Percentiles rank a stretch among this genome's conserved stretches.
Evolutionary conservation across 495 filamentous ascomycete species (phyloP).

Genomic region (Xylaria cubensis): DNA sequence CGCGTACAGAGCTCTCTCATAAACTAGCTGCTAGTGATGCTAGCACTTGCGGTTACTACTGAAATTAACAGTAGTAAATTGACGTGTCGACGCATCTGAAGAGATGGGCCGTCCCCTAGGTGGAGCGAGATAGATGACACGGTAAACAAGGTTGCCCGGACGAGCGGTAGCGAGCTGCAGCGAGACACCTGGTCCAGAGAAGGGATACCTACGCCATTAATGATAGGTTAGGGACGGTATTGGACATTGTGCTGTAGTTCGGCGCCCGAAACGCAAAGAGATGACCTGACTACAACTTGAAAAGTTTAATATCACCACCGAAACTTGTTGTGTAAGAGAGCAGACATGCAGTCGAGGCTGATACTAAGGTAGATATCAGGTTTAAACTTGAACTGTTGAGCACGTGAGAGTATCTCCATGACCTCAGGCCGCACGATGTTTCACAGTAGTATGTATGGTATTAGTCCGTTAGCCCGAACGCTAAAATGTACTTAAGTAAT

Average conservation of each 20-base stretch:
- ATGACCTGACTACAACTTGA: not conserved
- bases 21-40: slow-evolving; percentile 1
- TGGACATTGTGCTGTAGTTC: not conserved
- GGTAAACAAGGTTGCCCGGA: not conserved
- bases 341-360: not conserved
- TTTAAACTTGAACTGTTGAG: not conserved
- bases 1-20: not conserved
- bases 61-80: slow-evolving; percentile 12
- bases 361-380: not conserved
- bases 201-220: not conserved
- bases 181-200: not conserved
- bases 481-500: not conserved
- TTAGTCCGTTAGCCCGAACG: not conserved
- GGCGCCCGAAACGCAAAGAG: not conserved
- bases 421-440: not conserved
- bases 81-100: slow-evolving; percentile 16
- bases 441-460: not conserved
- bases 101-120: not conserved
- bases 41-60: slow-evolving; percentile 17
- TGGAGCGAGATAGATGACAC: slow-evolving; percentile 6
- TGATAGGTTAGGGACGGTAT: not conserved
- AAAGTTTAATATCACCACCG: not conserved
- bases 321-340: not conserved
- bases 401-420: not conserved
- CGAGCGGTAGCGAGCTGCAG: not conserved